Base-by-base conservation (phyloP, 2,329 filamentous ascomycete genomes). In the Nemania sp. region DNA sequence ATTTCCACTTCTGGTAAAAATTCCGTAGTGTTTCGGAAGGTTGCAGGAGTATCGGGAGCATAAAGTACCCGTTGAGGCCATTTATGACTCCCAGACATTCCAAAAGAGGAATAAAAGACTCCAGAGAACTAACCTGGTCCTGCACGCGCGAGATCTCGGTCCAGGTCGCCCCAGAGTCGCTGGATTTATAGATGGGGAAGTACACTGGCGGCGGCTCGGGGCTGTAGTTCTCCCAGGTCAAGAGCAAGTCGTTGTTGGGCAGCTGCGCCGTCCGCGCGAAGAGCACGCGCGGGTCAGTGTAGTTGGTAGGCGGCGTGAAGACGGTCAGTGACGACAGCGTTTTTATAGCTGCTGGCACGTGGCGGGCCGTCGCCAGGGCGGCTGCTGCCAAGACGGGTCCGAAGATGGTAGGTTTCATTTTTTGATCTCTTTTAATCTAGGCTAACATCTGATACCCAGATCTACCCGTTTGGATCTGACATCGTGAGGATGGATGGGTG, bases 81-180 rank as follows among this genome's bases (percentile, higher is more conserved):
- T n/a, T n/a, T n/a, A n/a, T n/a, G n/a, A n/a, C n/a, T n/a, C n/a
- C n/a, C n/a, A n/a, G n/a, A n/a, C n/a, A n/a, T n/a, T n/a, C n/a
- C n/a, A n/a, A n/a, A n/a, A n/a, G n/a, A n/a, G n/a, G n/a, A n/a
- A n/a, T n/a, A n/a, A n/a, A n/a, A n/a, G n/a, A n/a, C n/a, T n/a
- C n/a, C n/a, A n/a, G n/a, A n/a, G n/a, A n/a, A n/a, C n/a, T n/a
- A n/a, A n/a, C n/a, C n/a, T 86, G 83, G 75, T 93, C 91, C 15
- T 87, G 81, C 10, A 93, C 87, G 18, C 84, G 83, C 4, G 89
- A 88, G 57, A 91, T 81, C 75, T 90, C 85, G 18, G 82, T 82
- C 91, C 91, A 93, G 1, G 85, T 88, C 60, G 81, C 74, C 13
- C 88, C 88, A 41, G 82, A 79, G 73, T 90, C 86, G n/a, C 74